phyloP scores from a whole-genome alignment of 129 eudicot species.

The Tanacetum coccineum region DNA sequence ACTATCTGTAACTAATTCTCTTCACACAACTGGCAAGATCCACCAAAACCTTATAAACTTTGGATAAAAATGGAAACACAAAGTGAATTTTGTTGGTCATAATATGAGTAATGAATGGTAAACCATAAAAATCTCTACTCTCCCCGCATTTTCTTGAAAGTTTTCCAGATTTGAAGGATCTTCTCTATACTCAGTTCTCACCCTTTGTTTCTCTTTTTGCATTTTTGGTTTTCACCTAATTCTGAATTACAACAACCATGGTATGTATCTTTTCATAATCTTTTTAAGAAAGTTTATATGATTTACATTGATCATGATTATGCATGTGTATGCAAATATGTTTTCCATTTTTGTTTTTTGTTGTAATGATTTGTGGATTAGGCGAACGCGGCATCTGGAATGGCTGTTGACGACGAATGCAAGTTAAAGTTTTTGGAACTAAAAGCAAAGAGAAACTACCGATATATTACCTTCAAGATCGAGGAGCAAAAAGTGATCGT shows the following conservation, averaged over 20 bases:
- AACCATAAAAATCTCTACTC: constrained; percentile 27
- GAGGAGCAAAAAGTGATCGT: constrained; percentile 68
- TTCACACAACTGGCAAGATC: background rate
- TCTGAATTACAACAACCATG: constrained; percentile 35
- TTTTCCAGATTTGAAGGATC: constrained; percentile 48
- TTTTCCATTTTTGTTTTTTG: constrained; percentile 1
- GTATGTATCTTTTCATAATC: constrained; percentile 33
- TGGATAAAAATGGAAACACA: background rate
- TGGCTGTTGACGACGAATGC: constrained; percentile 64
- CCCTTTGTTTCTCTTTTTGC: constrained; percentile 19
- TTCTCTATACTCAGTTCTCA: constrained; percentile 15
- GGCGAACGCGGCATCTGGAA: constrained; percentile 51
- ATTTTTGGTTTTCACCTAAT: constrained; percentile 20
- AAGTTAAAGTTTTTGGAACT: constrained; percentile 70
- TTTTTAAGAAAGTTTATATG: background rate
- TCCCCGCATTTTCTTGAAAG: constrained; percentile 22
- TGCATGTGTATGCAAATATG: constrained; percentile 4
- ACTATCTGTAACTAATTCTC: background rate
- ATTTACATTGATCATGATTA: constrained; percentile 15
- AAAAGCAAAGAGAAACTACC: constrained; percentile 63
- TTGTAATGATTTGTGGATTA: constrained; percentile 33
- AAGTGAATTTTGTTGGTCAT: constrained; percentile 2
- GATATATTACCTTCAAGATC: constrained; percentile 59
- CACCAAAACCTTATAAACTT: background rate
- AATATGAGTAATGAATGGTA: constrained; percentile 26